Evolutionary conservation across 2,329 filamentous ascomycete species (phyloP), one percentile per base, ranked within the genome.

Genomic region (Hypoxylon sp.): DNA sequence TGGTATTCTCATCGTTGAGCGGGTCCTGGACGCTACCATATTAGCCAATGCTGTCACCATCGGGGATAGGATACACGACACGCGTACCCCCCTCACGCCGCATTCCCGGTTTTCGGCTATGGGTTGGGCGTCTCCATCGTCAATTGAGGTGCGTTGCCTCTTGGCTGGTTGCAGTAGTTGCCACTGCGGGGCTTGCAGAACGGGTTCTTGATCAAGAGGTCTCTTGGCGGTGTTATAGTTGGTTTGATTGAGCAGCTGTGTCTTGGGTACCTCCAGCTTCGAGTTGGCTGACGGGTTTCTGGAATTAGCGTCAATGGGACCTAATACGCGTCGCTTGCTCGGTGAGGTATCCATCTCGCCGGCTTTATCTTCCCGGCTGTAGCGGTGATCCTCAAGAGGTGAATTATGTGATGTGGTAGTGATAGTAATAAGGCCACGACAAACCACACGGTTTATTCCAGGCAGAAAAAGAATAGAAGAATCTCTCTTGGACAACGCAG

Each of bases 281-380:
- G 69, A 73, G 21, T 29, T 17, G 6, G 63, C 19, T 7, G 69
- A 42, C 13, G 75, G 64, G 6, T 69, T 75, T 67, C 73, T 72
- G 4, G 73, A 69, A 52, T 79, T 79, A 44, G 56, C 68, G 56
- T 78, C 75, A 15, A 79, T 51, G 6, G 73, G 60, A 50, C 61
- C 76, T 31, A 79, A 65, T 39, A 68, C 76, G 71, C 76, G 76
- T 72, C 77, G 69, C 59, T 77, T 77, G 64, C 39, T 72, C 4
- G 76, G 75, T n/a, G 74, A 74, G 27, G 70, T 48, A 32, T 75
- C 73, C 76, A 78, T 77, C n/a, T 42, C 19, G 27, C 24, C 8
- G 21, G 21, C 8, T 15, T 37, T 15, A 24, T 32, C 29, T 17
- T 48, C 17, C 10, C 13, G 29, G 6, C 6, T 21, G 11, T 52